A percentile compares a stretch with the other conserved stretches of the same genome.
These are phyloP conservation scores for Lactifluus subvellereus DNA, from an alignment of 768 basidiomycete genomes.

Conservation along the genomic window DNA sequence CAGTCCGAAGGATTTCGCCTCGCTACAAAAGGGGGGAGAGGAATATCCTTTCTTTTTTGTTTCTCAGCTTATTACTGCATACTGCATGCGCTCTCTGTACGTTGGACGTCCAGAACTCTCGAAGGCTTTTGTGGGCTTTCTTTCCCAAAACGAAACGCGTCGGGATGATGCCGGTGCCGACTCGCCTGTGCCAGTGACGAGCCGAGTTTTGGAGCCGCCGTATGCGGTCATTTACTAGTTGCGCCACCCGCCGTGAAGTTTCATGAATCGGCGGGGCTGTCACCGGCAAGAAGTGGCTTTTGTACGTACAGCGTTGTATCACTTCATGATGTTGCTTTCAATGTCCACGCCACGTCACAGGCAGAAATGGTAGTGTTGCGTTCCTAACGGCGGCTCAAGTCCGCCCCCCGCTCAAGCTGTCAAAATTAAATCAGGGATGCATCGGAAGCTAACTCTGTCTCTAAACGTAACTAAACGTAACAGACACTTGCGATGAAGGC, in stretches of 20 bases:
- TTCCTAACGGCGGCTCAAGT: neutral
- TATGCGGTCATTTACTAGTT: neutral
- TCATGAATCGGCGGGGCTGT: slow-evolving; percentile 8
- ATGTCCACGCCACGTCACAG: neutral
- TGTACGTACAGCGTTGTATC: slow-evolving; percentile 10
- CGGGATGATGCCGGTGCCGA: too few species aligned
- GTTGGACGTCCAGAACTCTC: neutral
- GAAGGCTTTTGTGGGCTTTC: neutral
- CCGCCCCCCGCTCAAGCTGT: neutral
- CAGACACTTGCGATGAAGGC: neutral
- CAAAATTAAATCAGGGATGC: slow-evolving; percentile 4
- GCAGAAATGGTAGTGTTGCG: slow-evolving; percentile 1
- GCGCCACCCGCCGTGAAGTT: neutral
- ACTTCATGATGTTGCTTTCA: neutral
- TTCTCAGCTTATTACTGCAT: too few species aligned
- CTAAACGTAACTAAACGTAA: slow-evolving; percentile 17
- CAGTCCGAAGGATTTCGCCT: too few species aligned
- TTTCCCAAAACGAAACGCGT: too few species aligned
- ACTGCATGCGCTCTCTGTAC: neutral
- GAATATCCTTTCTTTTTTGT: slow-evolving; percentile 22
- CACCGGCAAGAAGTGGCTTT: slow-evolving; percentile 5
- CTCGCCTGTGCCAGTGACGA: neutral
- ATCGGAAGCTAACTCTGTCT: neutral
- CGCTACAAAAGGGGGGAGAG: slow-evolving; percentile 36
- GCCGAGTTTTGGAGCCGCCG: neutral